A percentile compares a stretch with the other conserved stretches of the same genome.
Evolutionary conservation across 2,329 filamentous ascomycete genomes (phyloP).

Genomic region (Diaporthe sp.): DNA sequence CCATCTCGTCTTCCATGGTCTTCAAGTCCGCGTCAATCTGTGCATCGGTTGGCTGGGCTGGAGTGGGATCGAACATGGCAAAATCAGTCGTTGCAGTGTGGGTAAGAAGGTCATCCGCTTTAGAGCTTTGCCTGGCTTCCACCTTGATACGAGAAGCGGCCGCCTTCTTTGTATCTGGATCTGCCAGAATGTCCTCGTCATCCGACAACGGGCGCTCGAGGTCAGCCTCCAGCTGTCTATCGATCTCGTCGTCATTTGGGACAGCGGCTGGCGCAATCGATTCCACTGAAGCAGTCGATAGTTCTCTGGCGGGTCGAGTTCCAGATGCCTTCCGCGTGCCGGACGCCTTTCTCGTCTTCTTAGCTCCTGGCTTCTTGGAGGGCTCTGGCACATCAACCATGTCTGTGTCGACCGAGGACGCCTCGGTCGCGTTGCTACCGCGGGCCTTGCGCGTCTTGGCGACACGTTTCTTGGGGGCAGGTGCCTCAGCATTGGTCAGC

Average conservation of each 20-base stretch:
- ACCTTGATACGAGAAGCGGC: conserved; percentile 47
- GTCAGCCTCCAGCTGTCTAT: conserved; percentile 75
- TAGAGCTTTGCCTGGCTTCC: conserved; percentile 45
- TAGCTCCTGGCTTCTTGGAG: conserved; percentile 50
- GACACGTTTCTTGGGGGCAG: conserved; percentile 72
- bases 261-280: conserved; percentile 57
- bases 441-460: conserved; percentile 64
- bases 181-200: conserved; percentile 63
- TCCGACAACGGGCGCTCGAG: conserved; percentile 70
- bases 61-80: conserved; percentile 67
- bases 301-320: conserved; percentile 42
- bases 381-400: conserved; percentile 55
- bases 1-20: conserved; percentile 65
- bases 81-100: conserved; percentile 54
- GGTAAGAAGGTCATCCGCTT: conserved; percentile 37
- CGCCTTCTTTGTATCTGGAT: conserved; percentile 60
- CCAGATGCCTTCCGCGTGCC: conserved; percentile 62
- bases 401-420: conserved; percentile 57
- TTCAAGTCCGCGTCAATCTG: conserved; percentile 66
- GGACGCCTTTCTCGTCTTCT: conserved; percentile 60
- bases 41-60: conserved; percentile 60
- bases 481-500: conserved; percentile 59
- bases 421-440: conserved; percentile 60
- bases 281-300: conserved; percentile 61
- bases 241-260: conserved; percentile 75